Evolutionary conservation across 768 basidiomycete genomes (phyloP).

Genomic region (Lactarius sp.): DNA sequence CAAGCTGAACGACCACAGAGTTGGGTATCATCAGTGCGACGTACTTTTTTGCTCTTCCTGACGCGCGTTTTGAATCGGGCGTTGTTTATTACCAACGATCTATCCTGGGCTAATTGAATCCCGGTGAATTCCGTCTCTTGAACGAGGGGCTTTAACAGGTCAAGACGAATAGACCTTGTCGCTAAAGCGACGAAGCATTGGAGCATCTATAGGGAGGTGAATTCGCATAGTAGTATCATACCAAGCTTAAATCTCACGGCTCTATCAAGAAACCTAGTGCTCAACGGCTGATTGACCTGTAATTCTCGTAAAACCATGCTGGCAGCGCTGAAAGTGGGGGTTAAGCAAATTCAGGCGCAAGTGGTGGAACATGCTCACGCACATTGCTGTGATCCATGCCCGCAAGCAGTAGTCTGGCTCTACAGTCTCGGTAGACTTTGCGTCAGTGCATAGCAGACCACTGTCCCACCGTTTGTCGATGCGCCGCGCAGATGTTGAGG

Average conservation of each 20-base stretch:
- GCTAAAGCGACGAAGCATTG: not conserved
- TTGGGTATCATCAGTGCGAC: not conserved
- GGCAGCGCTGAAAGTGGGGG: not conserved
- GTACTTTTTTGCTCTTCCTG: not conserved
- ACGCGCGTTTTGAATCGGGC: constrained; percentile 17
- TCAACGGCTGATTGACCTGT: not conserved
- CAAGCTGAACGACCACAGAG: too few species aligned
- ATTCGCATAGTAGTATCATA: not conserved
- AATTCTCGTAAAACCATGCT: not conserved
- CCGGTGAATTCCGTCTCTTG: constrained; percentile 9
- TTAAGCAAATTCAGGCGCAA: not conserved
- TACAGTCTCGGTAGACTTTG: not conserved
- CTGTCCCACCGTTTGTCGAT: constrained; percentile 15
- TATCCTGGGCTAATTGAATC: not conserved
- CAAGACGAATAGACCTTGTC: not conserved
- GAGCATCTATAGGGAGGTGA: not conserved
- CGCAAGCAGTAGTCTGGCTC: not conserved
- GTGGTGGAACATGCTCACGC: not conserved
- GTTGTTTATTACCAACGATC: not conserved
- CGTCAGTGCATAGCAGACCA: not conserved
- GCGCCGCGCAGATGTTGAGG: not conserved
- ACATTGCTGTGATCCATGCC: constrained; percentile 24
- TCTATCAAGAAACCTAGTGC: not conserved
- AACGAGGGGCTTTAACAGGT: not conserved
- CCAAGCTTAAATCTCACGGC: not conserved